phyloP scores from a whole-genome alignment of 163 green algal species.

The Volvox carteri region DNA sequence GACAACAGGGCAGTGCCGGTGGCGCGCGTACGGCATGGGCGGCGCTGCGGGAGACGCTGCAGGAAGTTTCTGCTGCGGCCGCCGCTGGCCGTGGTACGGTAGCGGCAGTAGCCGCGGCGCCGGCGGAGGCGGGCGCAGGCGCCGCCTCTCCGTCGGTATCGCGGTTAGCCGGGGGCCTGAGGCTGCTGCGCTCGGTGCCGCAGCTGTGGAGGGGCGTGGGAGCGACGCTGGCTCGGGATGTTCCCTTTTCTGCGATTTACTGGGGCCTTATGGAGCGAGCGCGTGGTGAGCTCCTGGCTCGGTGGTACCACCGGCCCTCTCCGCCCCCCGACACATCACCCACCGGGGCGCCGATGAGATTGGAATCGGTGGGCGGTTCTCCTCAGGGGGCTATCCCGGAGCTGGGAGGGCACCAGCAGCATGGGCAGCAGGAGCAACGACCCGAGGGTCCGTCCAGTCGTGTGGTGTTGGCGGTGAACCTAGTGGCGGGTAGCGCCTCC shows the following conservation, averaged over 20 bases:
- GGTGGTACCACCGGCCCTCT: conserved; percentile 22
- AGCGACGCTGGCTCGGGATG: conserved; percentile 92
- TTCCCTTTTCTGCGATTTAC: conserved; percentile 97
- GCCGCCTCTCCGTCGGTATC: not conserved
- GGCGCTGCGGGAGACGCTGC: conserved; percentile 32
- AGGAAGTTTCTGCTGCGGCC: not conserved
- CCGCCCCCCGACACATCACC: too few relatives aligned
- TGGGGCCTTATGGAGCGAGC: conserved; percentile 78
- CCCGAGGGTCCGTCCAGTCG: not conserved
- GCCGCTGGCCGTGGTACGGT: too few relatives aligned
- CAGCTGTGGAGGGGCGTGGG: conserved; percentile 88
- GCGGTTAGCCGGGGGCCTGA: not conserved
- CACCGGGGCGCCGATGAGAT: not conserved
- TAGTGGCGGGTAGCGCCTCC: conserved; percentile 83
- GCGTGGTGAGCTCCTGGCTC: conserved; percentile 50
- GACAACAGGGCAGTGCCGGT: conserved; percentile 80
- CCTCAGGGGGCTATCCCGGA: too few relatives aligned
- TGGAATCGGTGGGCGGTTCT: not conserved
- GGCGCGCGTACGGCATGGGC: conserved; percentile 29
- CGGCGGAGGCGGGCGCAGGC: not conserved
- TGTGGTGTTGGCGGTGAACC: conserved; percentile 82
- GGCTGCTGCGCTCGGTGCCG: conserved; percentile 55
- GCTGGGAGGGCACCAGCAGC: not conserved
- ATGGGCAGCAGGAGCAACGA: not conserved
- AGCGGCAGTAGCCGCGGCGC: too few relatives aligned